These are phyloP conservation scores for Quercus dentata DNA, from an alignment of 306 rosid genomes.

Conservation along the genomic window DNA sequence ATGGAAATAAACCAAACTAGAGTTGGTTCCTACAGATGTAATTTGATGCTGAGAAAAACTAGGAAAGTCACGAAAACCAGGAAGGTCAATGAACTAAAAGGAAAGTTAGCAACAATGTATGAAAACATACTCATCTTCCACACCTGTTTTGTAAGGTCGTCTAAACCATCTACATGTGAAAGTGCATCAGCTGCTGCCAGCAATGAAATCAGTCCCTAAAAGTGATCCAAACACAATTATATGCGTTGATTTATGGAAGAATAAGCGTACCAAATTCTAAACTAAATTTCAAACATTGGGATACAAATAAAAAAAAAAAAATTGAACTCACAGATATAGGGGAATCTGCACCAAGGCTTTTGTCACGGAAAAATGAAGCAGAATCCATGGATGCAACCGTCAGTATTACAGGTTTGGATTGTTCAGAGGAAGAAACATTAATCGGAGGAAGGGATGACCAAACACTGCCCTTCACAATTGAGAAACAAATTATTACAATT, in stretches of 20 bases:
- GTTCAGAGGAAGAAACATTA: conserved; percentile 48
- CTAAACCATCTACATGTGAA: conserved; percentile 58
- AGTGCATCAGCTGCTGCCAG: conserved; percentile 87
- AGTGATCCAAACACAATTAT: conserved; percentile 16
- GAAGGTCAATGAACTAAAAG: conserved; percentile 11
- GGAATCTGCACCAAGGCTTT: conserved; percentile 84
- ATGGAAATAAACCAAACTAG: conserved; percentile 5
- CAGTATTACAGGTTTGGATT: conserved; percentile 65
- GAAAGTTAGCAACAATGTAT: background rate
- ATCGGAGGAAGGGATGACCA: conserved; percentile 95
- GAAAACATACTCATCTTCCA: conserved; percentile 6
- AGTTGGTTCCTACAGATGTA: background rate
- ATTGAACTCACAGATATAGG: conserved; percentile 75
- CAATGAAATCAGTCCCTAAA: conserved; percentile 81
- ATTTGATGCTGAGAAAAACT: background rate
- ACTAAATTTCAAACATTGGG: background rate
- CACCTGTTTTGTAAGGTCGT: conserved; percentile 74
- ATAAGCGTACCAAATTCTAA: conserved; percentile 8
- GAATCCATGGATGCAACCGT: conserved; percentile 86
- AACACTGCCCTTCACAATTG: conserved; percentile 84
- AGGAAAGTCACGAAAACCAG: background rate
- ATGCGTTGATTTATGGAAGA: conserved; percentile 5
- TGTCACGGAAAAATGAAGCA: conserved; percentile 92
- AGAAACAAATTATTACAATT: conserved; percentile 29
- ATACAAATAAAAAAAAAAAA: conserved; percentile 11